phyloP scores from a whole-genome alignment of 176 grass and related monocot species.

The Bromus sterilis region DNA sequence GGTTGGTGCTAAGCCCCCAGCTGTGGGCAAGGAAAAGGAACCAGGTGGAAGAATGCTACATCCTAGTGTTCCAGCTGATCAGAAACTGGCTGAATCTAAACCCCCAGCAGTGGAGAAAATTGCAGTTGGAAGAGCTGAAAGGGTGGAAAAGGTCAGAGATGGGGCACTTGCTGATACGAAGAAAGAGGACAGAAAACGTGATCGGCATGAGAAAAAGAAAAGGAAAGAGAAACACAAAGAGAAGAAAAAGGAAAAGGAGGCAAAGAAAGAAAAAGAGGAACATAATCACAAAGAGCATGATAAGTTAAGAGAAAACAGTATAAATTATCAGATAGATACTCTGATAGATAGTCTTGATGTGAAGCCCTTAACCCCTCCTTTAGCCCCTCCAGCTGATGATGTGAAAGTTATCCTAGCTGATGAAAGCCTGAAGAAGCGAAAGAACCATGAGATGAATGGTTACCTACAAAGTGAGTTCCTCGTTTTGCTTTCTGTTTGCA shows the following conservation, averaged over 20 bases:
- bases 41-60: slow-evolving; percentile 18
- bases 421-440: slow-evolving; percentile 63
- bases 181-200: slow-evolving; percentile 44
- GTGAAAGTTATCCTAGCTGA: slow-evolving; percentile 25
- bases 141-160: slow-evolving; percentile 52
- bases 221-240: slow-evolving; percentile 63
- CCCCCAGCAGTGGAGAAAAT: slow-evolving; percentile 32
- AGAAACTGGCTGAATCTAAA: slow-evolving; percentile 26
- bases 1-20: slow-evolving; percentile 17
- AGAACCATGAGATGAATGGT: slow-evolving; percentile 61
- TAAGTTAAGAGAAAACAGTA: slow-evolving; percentile 40
- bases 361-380: slow-evolving; percentile 33
- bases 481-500: slow-evolving; percentile 9
- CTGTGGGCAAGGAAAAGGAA: slow-evolving; percentile 44
- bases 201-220: slow-evolving; percentile 56
- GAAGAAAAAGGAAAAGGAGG: slow-evolving; percentile 62
- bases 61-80: slow-evolving; percentile 24
- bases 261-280: slow-evolving; percentile 55
- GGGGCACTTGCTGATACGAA: slow-evolving; percentile 22
- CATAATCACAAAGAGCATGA: slow-evolving; percentile 46
- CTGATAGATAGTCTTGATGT: slow-evolving; percentile 32
- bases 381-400: slow-evolving; percentile 24
- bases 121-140: slow-evolving; percentile 47
- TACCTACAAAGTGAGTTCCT: slow-evolving; percentile 67
- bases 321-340: slow-evolving; percentile 40